Evolutionary conservation across 192 early-diverging fungal species (phyloP).

Genomic region (Linderina pennispora): DNA sequence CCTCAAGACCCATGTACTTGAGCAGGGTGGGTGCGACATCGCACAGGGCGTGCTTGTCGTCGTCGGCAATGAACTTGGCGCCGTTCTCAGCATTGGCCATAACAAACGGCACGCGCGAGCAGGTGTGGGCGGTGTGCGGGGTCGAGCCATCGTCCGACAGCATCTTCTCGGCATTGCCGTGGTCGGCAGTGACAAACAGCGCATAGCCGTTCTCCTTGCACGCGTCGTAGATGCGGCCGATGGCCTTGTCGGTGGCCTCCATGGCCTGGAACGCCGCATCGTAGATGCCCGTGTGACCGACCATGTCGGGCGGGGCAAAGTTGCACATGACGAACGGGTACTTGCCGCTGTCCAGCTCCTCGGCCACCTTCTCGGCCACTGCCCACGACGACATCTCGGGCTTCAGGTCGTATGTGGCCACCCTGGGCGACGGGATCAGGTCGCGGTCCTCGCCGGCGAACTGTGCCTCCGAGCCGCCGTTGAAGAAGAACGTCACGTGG

Average conservation of each 20-base stretch:
- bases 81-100: slow-evolving; percentile 62
- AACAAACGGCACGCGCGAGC: slow-evolving; percentile 83
- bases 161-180: slow-evolving; percentile 99
- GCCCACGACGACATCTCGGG: slow-evolving; percentile 91
- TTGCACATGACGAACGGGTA: slow-evolving; percentile 98
- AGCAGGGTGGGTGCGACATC: slow-evolving; percentile 98
- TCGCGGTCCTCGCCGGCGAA: slow-evolving; percentile 84
- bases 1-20: slow-evolving; percentile 81
- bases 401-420: slow-evolving; percentile 96
- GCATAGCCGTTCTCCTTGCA: slow-evolving; percentile 84
- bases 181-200: slow-evolving; percentile 95
- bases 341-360: slow-evolving; percentile 66
- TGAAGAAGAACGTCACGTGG: slow-evolving; percentile 99
- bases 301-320: slow-evolving; percentile 98
- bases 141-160: slow-evolving; percentile 68
- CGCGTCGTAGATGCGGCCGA: slow-evolving; percentile 90
- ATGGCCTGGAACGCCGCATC: slow-evolving; percentile 88
- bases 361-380: slow-evolving; percentile 87
- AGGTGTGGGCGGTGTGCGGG: slow-evolving; percentile 98
- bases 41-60: slow-evolving; percentile 68
- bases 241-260: slow-evolving; percentile 90
- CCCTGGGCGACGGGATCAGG: slow-evolving; percentile 87
- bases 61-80: slow-evolving; percentile 47
- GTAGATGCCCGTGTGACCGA: slow-evolving; percentile 97
- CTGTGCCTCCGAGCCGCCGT: slow-evolving; percentile 93